These are phyloP conservation scores for Globisporangium ultimum DNA, from an alignment of 352 stramenopile species.

Conservation along the genomic window DNA sequence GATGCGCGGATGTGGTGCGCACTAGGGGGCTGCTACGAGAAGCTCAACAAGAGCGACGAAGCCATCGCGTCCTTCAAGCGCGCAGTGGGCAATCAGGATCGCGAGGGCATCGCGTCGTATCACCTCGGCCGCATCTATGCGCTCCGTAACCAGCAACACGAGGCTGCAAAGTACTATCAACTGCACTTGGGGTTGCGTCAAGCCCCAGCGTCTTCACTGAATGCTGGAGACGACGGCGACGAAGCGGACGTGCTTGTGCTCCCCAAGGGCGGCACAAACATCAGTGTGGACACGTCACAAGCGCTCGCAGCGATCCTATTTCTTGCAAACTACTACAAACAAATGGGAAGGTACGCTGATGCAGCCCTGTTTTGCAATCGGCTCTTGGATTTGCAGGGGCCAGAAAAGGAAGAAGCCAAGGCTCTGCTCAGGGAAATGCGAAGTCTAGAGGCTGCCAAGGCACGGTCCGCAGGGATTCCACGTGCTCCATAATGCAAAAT, in stretches of 20 bases:
- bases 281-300: constrained; percentile 63
- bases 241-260: constrained; percentile 10
- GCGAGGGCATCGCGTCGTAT: constrained; percentile 71
- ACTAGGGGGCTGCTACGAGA: constrained; percentile 86
- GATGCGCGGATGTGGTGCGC: constrained; percentile 98
- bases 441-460: constrained; percentile 43
- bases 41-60: constrained; percentile 65
- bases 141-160: constrained; percentile 38
- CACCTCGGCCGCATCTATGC: constrained; percentile 62
- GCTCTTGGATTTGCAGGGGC: constrained; percentile 71
- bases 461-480: constrained; percentile 1
- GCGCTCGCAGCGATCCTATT: constrained; percentile 65
- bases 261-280: constrained; percentile 21
- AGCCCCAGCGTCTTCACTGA: constrained; percentile 8
- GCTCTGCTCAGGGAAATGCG: constrained; percentile 75
- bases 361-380: constrained; percentile 75
- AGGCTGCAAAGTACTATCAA: constrained; percentile 73
- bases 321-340: constrained; percentile 82
- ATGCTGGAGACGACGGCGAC: not conserved
- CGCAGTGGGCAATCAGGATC: constrained; percentile 72
- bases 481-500: not conserved
- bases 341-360: constrained; percentile 47
- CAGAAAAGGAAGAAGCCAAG: constrained; percentile 83
- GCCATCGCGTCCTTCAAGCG: constrained; percentile 74
- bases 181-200: constrained; percentile 56